phyloP scores from a whole-genome alignment of 306 rosid genomes.

The Glycyrrhiza uralensis region DNA sequence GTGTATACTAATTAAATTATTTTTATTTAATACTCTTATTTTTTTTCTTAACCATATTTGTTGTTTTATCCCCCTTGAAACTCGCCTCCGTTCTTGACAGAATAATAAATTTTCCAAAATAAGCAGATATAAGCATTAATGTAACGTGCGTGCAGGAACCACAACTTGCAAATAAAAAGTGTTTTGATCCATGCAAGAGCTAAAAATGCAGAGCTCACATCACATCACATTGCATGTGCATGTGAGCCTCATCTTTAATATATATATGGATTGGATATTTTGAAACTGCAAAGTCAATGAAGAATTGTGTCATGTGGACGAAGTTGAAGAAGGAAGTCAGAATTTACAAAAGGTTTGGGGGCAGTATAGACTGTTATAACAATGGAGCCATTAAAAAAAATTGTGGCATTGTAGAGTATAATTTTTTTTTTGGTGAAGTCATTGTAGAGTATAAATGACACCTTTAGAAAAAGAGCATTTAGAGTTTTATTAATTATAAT shows the following conservation, averaged over 20 bases:
- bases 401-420: too few species aligned
- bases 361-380: too few species aligned
- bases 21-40: too few species aligned
- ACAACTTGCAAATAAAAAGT: not conserved
- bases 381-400: too few species aligned
- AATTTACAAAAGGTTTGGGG: not conserved
- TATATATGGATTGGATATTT: not conserved
- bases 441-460: too few species aligned
- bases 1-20: too few species aligned
- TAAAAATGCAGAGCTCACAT: not conserved
- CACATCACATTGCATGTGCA: conserved; percentile 5
- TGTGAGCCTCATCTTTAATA: not conserved
- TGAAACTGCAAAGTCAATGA: not conserved
- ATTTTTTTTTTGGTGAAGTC: too few species aligned
- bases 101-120: not conserved
- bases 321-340: not conserved
- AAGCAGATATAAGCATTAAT: not conserved
- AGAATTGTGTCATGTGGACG: not conserved
- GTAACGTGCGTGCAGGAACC: not conserved
- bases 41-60: too few species aligned
- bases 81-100: not conserved
- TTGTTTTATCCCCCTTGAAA: not conserved
- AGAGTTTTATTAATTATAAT: too few species aligned
- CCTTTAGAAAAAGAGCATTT: too few species aligned
- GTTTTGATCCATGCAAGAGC: not conserved